phyloP scores from a whole-genome alignment of 768 basidiomycete genomes.

The Pisolithus microcarpus region DNA sequence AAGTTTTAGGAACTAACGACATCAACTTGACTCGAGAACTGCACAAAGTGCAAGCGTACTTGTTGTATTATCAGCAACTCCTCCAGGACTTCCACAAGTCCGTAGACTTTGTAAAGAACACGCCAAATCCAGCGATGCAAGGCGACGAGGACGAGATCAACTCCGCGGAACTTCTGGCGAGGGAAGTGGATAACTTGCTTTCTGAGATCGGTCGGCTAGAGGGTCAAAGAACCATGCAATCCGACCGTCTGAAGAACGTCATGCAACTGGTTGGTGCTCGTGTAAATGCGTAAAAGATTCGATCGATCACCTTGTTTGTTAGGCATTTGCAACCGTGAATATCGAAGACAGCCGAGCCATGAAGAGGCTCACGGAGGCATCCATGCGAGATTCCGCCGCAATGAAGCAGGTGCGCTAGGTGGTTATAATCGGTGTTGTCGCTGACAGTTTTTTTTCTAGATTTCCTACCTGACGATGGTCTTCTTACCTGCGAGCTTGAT shows the following conservation, averaged over 20 bases:
- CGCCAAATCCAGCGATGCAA: background rate
- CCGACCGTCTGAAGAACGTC: constrained; percentile 26
- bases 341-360: constrained; percentile 51
- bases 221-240: constrained; percentile 21
- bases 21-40: constrained; percentile 43
- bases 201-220: constrained; percentile 38
- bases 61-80: constrained; percentile 49
- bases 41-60: constrained; percentile 50
- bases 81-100: constrained; percentile 49
- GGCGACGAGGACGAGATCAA: background rate
- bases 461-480: constrained; percentile 54
- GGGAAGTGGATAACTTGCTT: constrained; percentile 24
- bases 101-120: constrained; percentile 31
- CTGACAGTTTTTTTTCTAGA: constrained; percentile 23
- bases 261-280: constrained; percentile 21
- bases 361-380: constrained; percentile 42
- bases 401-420: constrained; percentile 24
- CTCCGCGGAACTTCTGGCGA: constrained; percentile 9
- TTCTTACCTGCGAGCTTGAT: constrained; percentile 52
- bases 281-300: background rate
- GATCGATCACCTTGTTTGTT: background rate
- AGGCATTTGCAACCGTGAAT: constrained; percentile 58
- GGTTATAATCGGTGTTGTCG: background rate
- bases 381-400: constrained; percentile 35
- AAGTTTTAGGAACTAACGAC: constrained; percentile 31